Base-by-base conservation (phyloP, 2,329 filamentous ascomycete genomes). In the Botrytis cinerea region DNA sequence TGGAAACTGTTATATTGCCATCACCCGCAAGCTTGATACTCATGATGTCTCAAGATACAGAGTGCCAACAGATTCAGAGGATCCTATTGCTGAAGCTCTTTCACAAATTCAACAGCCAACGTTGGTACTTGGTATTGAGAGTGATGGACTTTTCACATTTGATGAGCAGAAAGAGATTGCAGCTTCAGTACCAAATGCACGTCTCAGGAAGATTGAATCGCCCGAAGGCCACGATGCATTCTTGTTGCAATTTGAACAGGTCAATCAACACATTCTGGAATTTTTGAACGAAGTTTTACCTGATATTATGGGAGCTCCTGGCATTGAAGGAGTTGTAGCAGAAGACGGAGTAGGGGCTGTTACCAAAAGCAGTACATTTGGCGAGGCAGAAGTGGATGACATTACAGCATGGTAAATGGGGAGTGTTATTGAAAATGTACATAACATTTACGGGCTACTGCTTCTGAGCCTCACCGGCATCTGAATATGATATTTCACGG, bases 1-100 rank as follows among this genome's bases (percentile, higher is more conserved):
- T 83, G 93, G 94, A 79, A 99, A 99, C 82, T 99, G 96, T 84
- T 99, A 99, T 84, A 98, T 99, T 78, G 95, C 96, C 77, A 98
- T 99, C 83, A 98, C 96, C 7, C 92, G 96, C 79, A 99, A 99
- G 83, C 89, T 99, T 25, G 96, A 99, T 81, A 98, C 96, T 0
- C 96, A 99, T 82, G 96, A 99, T 81, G 90, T 99, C 40, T 97
- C 94, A 22, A 89, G 95, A 60, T 89, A 91, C 80, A 91, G 95
- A 8, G 85, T 84, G 28, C 79, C 82, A 32, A 77, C 81, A 18
- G 82, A 81, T 48, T 84, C 80, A 2, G 74, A 78, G 14, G 81
- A 83, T 22, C 77, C 80, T 1, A 90, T 97, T 46, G 87, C 88
- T 40, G 90, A 93, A 74, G 95, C 95, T 0, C 86, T 99, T 6